A percentile compares a stretch with the other conserved stretches of the same genome.
Conservation (phyloP, 2,329 filamentous ascomycete genomes). For the Ophiostoma triangulosporum region DNA sequence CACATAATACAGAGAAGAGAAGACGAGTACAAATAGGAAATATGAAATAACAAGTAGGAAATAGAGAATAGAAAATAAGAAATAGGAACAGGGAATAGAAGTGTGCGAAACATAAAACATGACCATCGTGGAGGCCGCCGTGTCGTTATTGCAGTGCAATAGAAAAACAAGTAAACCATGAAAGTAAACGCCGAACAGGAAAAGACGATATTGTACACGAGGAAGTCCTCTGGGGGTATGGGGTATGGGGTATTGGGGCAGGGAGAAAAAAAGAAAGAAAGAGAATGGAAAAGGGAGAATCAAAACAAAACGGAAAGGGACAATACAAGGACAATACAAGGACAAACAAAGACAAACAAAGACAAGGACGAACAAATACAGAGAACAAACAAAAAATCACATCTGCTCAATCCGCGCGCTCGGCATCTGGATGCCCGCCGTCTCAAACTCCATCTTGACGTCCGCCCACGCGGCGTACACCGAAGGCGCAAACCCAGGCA, state of each 20-base stretch:
- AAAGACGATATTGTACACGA: conserved; percentile 8
- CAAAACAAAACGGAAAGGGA: neutral
- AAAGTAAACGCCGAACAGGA: neutral
- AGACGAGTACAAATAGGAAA: neutral
- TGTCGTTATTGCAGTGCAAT: neutral
- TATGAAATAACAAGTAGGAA: neutral
- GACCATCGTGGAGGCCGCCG: conserved; percentile 1
- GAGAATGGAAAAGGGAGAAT: neutral
- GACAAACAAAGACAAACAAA: neutral
- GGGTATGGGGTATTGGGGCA: conserved; percentile 2
- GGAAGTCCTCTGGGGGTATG: conserved; percentile 8
- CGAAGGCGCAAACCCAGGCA: conserved; percentile 35
- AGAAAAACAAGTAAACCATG: neutral
- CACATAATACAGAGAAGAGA: neutral
- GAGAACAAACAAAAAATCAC: conserved; percentile 17
- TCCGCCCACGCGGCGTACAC: conserved; percentile 37
- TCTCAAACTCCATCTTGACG: conserved; percentile 44
- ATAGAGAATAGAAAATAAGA: neutral
- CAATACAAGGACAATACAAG: neutral
- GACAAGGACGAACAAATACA: neutral
- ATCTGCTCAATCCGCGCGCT: conserved; percentile 44
- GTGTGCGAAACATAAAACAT: neutral
- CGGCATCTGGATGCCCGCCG: conserved; percentile 44
- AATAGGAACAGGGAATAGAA: neutral
- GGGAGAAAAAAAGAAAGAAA: neutral